These are phyloP conservation scores for Miscanthus sacchariflorus DNA, from an alignment of 202 grass and related monocot species.

Conservation along the genomic window DNA sequence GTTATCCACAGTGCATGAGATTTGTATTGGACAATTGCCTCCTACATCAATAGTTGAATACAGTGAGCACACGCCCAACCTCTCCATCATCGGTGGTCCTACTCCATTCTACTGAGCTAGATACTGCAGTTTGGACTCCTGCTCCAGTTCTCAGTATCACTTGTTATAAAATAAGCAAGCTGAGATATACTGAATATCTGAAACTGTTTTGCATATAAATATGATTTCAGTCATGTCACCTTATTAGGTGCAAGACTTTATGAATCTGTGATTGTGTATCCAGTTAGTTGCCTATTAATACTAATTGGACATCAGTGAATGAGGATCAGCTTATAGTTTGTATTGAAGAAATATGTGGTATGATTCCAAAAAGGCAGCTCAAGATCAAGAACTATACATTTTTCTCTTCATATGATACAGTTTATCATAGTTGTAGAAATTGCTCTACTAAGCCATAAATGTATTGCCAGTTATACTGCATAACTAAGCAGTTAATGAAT, in stretches of 20 bases:
- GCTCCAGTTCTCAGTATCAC: conserved; percentile 29
- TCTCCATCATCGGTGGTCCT: conserved; percentile 55
- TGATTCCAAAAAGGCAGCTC: background rate
- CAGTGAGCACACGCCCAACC: conserved; percentile 70
- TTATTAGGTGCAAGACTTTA: conserved; percentile 33
- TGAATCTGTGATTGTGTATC: conserved; percentile 30
- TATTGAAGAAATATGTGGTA: conserved; percentile 34
- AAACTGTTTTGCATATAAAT: conserved; percentile 20
- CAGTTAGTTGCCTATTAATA: conserved; percentile 19
- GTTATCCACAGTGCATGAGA: conserved; percentile 86
- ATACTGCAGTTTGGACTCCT: conserved; percentile 42
- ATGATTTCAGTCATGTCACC: conserved; percentile 34
- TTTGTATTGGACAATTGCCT: conserved; percentile 77
- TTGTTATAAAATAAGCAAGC: conserved; percentile 43
- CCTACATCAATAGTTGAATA: conserved; percentile 92
- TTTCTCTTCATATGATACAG: background rate
- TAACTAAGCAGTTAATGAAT: background rate
- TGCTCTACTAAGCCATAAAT: background rate
- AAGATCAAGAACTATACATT: background rate
- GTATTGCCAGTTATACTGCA: background rate
- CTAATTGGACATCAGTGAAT: conserved; percentile 3
- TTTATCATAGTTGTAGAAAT: background rate
- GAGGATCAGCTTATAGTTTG: conserved; percentile 12
- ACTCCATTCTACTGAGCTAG: conserved; percentile 51
- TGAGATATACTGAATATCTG: conserved; percentile 28